Base-by-base conservation (phyloP, 1,284 basidiomycete genomes). In the Peniophora sp. region DNA sequence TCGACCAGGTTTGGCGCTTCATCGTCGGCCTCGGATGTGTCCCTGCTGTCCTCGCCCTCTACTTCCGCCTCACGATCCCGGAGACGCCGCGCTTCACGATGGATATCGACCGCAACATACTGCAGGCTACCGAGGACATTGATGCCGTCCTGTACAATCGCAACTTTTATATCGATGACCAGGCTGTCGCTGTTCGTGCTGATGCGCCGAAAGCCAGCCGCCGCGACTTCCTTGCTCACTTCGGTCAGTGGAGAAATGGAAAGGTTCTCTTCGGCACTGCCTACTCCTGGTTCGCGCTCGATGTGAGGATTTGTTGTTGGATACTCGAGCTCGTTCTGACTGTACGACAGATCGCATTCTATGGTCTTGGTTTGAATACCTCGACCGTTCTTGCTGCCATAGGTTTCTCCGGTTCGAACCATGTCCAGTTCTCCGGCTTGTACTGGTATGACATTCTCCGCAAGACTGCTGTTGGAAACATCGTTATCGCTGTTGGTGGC, bases 31-130 rank as follows among this genome's bases (percentile, higher is more conserved):
- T 89, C 45, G 84, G 84, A 25, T 80, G 81, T 52, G 69, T 89
- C 35, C 86, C 86, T 5, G 84, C 75, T 51, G 70, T 71, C 27
- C 62, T 84, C 48, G 85, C 85, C 5, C 75, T 89, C 45, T 89
- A 87, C 69, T 86, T 85, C 75, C 85, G 86, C 58, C 74, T 89
- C 16, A 86, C 83, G 22, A 85, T 89, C 55, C 84, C 85, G 5
- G 85, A 89, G 64, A 87, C 85, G 0, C 81, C 89, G 35, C 87
- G 90, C 58, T 95, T 89, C 77, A 93, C 89, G 53, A 89, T 93
- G 83, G 90, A 92, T 69, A 80, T 93, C 58, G 88, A 92, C 69
- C 82, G 88, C 54, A 89, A 92, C 68, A 76, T 92, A 55, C 72
- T 79, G 59, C 83, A 86, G 61, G 88, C 88, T 11, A 61, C 79